A percentile compares a stretch with the other conserved stretches of the same genome.
Evolutionary conservation across 176 grass and related monocot genomes (phyloP).

Genomic region (Oryza meridionalis): DNA sequence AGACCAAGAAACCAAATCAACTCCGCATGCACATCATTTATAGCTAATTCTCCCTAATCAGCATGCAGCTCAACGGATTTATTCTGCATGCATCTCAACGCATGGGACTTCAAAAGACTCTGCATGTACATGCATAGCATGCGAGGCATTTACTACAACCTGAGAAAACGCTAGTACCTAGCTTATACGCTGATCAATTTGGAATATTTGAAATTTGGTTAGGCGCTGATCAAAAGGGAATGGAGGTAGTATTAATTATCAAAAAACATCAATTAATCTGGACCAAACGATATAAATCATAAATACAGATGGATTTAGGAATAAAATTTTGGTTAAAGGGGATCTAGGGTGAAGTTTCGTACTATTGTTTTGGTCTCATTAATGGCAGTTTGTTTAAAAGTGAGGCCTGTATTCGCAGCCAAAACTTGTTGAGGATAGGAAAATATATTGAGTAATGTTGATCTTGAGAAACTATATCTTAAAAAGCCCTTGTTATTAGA

Average conservation of each 20-base stretch:
- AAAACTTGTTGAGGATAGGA: slow-evolving; percentile 16
- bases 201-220: too few relatives aligned
- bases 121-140: too few relatives aligned
- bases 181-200: too few relatives aligned
- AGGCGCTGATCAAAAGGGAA: too few relatives aligned
- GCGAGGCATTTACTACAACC: too few relatives aligned
- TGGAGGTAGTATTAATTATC: not conserved
- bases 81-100: too few relatives aligned
- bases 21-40: too few relatives aligned
- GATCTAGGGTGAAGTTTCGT: not conserved
- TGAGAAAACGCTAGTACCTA: too few relatives aligned
- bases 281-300: not conserved
- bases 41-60: too few relatives aligned
- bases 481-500: not conserved
- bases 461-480: not conserved
- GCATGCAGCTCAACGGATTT: too few relatives aligned
- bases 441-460: not conserved
- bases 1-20: too few relatives aligned
- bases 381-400: not conserved
- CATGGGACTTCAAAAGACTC: too few relatives aligned
- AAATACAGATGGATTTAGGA: not conserved
- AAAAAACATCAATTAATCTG: not conserved
- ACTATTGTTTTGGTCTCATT: not conserved
- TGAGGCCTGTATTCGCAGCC: not conserved
- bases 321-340: not conserved